A percentile compares a stretch with the other conserved stretches of the same genome.
These are phyloP conservation scores for Zasmidium cellare DNA, from an alignment of 2,329 filamentous ascomycete genomes.

Conservation along the genomic window DNA sequence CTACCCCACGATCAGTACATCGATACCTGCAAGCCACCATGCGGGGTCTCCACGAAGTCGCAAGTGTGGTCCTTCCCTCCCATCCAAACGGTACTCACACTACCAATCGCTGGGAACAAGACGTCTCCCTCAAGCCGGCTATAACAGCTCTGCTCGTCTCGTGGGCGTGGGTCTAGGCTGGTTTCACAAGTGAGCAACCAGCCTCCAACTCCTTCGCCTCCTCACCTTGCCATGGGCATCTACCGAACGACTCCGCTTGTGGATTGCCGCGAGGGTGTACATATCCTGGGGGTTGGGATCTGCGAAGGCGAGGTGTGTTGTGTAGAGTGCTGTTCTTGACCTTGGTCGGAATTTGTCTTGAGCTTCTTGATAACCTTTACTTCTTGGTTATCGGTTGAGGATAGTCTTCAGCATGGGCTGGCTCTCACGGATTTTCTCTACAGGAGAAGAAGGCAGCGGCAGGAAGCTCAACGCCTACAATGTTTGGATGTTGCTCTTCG, in stretches of 20 bases:
- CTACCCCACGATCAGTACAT: background rate
- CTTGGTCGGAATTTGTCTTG: too few relatives aligned
- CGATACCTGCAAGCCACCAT: background rate
- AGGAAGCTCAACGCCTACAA: conserved; percentile 12
- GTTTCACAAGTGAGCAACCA: background rate
- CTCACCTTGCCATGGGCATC: background rate
- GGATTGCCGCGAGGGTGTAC: background rate
- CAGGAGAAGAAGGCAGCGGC: conserved; percentile 4
- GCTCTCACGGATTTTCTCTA: background rate
- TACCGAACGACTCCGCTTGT: background rate
- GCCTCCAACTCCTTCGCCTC: background rate
- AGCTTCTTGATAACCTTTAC: too few relatives aligned
- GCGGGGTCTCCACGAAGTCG: background rate
- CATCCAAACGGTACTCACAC: too few relatives aligned
- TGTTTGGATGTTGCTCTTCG: conserved; percentile 20
- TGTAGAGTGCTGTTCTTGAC: background rate
- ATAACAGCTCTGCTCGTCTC: too few relatives aligned
- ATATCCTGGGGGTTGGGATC: background rate
- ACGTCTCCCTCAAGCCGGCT: too few relatives aligned
- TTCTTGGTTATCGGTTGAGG: background rate
- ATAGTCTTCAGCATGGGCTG: background rate
- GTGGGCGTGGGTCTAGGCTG: too few relatives aligned
- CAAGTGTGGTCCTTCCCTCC: background rate
- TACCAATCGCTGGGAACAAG: too few relatives aligned
- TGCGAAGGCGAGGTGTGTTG: background rate